Percentiles rank a stretch among this genome's conserved stretches.
Conservation (phyloP, 148 eudicot genomes). For the Cornus florida region DNA sequence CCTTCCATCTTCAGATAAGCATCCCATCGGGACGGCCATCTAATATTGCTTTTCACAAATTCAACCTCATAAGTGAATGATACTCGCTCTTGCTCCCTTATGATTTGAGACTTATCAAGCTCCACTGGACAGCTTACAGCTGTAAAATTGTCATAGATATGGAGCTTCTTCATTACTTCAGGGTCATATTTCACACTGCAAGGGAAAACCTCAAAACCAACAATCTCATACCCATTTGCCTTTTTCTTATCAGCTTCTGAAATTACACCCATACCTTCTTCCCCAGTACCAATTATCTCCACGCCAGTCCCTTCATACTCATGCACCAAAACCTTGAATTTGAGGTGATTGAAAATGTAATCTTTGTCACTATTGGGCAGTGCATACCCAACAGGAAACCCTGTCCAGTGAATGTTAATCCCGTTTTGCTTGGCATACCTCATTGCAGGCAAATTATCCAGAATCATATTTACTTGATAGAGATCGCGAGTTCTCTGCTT, state of each 20-base stretch:
- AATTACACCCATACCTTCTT: conserved; percentile 62
- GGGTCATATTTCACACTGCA: conserved; percentile 62
- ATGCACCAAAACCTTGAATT: conserved; percentile 59
- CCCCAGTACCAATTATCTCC: conserved; percentile 62
- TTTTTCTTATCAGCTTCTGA: conserved; percentile 50
- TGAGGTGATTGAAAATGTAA: conserved; percentile 65
- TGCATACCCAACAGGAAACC: conserved; percentile 63
- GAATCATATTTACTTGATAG: conserved; percentile 71
- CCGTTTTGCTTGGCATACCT: conserved; percentile 57
- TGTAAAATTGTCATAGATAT: conserved; percentile 40
- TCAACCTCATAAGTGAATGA: conserved; percentile 64
- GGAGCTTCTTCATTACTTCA: conserved; percentile 52
- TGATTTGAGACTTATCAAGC: conserved; percentile 52
- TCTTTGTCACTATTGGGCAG: conserved; percentile 42
- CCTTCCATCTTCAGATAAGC: conserved; percentile 71
- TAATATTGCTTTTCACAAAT: conserved; percentile 59
- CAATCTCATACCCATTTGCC: conserved; percentile 51
- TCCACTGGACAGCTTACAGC: conserved; percentile 52
- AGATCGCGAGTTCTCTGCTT: conserved; percentile 65
- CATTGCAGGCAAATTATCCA: conserved; percentile 73
- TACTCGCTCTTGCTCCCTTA: conserved; percentile 49
- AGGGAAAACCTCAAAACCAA: conserved; percentile 69
- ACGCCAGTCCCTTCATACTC: conserved; percentile 67
- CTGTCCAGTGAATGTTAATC: conserved; percentile 57
- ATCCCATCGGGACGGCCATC: conserved; percentile 77